Percentiles rank a stretch among this genome's conserved stretches.
Evolutionary conservation across 805 yeast species (phyloP).

Genomic region (Hanseniaspora guilliermondii): DNA sequence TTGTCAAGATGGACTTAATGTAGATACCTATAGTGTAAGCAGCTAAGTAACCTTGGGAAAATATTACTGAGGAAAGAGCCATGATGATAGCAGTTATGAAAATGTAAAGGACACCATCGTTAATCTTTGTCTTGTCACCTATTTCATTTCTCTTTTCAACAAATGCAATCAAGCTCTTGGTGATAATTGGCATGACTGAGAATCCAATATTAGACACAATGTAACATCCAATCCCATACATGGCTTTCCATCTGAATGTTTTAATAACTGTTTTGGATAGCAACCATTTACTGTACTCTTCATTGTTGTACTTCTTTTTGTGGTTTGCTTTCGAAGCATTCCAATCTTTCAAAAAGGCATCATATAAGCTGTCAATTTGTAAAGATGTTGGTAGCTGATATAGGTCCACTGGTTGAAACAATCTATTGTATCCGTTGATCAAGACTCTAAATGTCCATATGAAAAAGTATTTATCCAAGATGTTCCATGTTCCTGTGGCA

Average conservation of each 20-base stretch:
- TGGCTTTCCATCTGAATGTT: conserved; percentile 40
- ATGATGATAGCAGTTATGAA: conserved; percentile 54
- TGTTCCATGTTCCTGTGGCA: conserved; percentile 1
- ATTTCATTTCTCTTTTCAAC: conserved; percentile 39
- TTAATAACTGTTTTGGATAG: conserved; percentile 35
- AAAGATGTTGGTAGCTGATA: conserved; percentile 35
- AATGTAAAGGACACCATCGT: conserved; percentile 64
- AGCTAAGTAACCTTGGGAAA: conserved; percentile 53
- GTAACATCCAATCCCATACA: conserved; percentile 34
- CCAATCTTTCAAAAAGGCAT: conserved; percentile 29
- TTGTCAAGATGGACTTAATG: conserved; percentile 56
- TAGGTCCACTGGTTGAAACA: conserved; percentile 53
- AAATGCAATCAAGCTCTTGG: conserved; percentile 50
- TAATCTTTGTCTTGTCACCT: conserved; percentile 22
- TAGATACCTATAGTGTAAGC: conserved; percentile 58
- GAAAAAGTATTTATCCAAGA: conserved; percentile 30
- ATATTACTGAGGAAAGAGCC: conserved; percentile 33
- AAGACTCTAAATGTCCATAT: conserved; percentile 60
- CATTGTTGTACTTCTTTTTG: conserved; percentile 23
- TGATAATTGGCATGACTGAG: conserved; percentile 54
- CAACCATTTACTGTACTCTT: conserved; percentile 22
- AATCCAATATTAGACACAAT: conserved; percentile 35
- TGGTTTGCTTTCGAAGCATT: conserved; percentile 25
- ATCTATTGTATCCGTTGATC: conserved; percentile 58
- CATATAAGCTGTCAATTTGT: conserved; percentile 33